phyloP scores from a whole-genome alignment of 305 asterid species.

The Plantago rigida region DNA sequence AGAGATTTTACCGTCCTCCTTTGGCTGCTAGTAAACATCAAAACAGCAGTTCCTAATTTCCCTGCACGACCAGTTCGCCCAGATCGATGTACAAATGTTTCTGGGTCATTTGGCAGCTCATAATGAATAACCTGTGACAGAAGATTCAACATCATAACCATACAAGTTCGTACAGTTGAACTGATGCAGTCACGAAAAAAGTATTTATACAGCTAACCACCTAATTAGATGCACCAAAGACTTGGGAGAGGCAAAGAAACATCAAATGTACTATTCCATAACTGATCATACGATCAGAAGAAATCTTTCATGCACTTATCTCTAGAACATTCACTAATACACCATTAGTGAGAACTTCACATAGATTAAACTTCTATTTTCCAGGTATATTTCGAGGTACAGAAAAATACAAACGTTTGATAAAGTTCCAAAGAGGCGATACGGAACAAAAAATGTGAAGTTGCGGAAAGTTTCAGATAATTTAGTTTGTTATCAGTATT shows the following conservation, averaged over 20 bases:
- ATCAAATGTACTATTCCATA: background rate
- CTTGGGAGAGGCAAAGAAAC: background rate
- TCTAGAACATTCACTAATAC: too few species aligned
- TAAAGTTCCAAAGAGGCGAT: too few species aligned
- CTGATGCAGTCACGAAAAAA: background rate
- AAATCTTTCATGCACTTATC: background rate
- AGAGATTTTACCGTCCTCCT: slow-evolving; percentile 72
- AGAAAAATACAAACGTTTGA: too few species aligned
- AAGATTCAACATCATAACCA: slow-evolving; percentile 1
- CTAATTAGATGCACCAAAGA: background rate
- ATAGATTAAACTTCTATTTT: too few species aligned
- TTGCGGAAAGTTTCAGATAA: too few species aligned
- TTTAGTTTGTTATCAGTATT: too few species aligned
- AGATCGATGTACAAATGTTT: slow-evolving; percentile 94
- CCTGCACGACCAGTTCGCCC: slow-evolving; percentile 99
- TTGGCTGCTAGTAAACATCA: slow-evolving; percentile 79
- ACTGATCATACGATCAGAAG: background rate
- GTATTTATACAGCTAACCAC: background rate
- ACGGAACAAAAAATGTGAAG: too few species aligned
- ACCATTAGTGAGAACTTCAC: too few species aligned
- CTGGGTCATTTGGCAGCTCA: slow-evolving; percentile 92
- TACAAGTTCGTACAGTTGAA: background rate
- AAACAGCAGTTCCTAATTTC: slow-evolving; percentile 64
- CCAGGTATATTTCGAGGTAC: too few species aligned
- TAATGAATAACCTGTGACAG: slow-evolving; percentile 69